Evolutionary conservation across 495 filamentous ascomycete species (phyloP).

Genomic region (Annulohypoxylon nitens): DNA sequence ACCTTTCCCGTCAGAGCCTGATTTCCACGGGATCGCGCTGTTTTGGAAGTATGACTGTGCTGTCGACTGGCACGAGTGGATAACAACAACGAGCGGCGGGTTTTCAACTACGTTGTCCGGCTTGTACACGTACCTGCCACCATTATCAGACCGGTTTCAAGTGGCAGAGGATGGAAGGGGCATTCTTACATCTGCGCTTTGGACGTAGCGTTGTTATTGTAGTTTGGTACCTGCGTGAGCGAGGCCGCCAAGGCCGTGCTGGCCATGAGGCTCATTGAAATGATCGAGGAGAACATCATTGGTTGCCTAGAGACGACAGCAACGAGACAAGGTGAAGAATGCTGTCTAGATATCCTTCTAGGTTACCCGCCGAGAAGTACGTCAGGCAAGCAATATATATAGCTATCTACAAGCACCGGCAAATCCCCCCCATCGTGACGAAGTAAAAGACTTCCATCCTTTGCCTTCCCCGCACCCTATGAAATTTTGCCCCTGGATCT

Average conservation of each 20-base stretch:
- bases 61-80: conserved; percentile 69
- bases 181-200: conserved; percentile 55
- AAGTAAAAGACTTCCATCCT: conserved; percentile 27
- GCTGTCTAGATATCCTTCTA: conserved; percentile 12
- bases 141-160: too few species aligned
- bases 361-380: not conserved
- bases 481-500: conserved; percentile 34
- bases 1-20: conserved; percentile 65
- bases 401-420: conserved; percentile 23
- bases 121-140: conserved; percentile 63
- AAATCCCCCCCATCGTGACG: conserved; percentile 23
- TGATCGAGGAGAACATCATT: conserved; percentile 33
- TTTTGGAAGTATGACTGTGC: conserved; percentile 66
- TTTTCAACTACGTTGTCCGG: conserved; percentile 65
- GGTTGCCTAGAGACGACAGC: not conserved
- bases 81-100: conserved; percentile 67
- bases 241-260: conserved; percentile 45
- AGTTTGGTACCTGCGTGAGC: conserved; percentile 54
- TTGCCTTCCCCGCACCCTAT: conserved; percentile 35
- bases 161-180: too few species aligned
- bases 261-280: conserved; percentile 38
- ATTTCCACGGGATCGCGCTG: conserved; percentile 62
- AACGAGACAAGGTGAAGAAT: conserved; percentile 5
- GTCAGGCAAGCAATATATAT: conserved; percentile 22
- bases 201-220: conserved; percentile 57